Conservation (phyloP, 208 protist species). For the Vickermania ingenoplastis region DNA sequence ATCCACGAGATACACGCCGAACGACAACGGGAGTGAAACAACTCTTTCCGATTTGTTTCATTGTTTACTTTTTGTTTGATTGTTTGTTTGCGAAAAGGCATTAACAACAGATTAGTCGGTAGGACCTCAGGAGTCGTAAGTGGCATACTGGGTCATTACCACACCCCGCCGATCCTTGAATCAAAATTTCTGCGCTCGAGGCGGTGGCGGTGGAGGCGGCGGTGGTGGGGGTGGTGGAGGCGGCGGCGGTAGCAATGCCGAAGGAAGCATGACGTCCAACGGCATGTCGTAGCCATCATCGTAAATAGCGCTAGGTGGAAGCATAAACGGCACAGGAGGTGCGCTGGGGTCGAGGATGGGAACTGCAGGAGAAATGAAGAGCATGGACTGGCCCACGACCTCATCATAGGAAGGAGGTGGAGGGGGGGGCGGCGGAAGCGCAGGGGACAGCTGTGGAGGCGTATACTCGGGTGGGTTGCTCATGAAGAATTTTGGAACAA, state of each 20-base stretch:
- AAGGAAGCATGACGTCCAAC: background rate
- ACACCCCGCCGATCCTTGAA: no score
- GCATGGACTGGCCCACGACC: background rate
- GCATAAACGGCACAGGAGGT: background rate
- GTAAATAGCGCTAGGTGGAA: background rate
- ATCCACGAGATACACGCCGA: no score
- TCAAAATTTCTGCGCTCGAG: no score
- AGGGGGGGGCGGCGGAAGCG: conserved; percentile 1
- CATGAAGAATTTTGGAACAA: conserved; percentile 43
- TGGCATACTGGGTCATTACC: no score
- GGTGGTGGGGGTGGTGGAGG: background rate
- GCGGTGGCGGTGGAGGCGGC: background rate
- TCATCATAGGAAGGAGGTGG: background rate
- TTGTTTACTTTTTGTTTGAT: no score
- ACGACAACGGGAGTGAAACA: no score
- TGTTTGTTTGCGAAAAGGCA: no score
- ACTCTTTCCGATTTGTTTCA: no score
- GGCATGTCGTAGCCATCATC: background rate
- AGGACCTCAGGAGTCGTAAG: no score
- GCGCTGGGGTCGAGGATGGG: background rate
- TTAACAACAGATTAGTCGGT: no score
- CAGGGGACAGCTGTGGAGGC: conserved; percentile 5
- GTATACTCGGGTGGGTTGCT: conserved; percentile 38
- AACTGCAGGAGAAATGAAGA: background rate
- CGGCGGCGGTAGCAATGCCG: background rate